phyloP scores from a whole-genome alignment of 2,329 filamentous ascomycete genomes.

The Aspergillus melleus region DNA sequence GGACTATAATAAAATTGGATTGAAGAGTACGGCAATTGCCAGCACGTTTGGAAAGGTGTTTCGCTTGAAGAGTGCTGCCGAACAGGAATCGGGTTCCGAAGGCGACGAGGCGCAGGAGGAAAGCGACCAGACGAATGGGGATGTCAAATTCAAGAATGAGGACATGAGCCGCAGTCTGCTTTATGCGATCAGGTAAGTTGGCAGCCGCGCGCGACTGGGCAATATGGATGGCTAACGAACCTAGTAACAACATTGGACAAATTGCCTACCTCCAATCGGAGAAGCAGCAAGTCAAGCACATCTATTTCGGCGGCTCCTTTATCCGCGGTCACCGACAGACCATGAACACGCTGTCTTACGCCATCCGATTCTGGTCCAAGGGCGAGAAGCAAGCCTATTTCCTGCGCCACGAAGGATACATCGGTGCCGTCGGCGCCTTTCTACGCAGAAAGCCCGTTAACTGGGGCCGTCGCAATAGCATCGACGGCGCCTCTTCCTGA shows the following conservation, averaged over 20 bases:
- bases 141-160: constrained; percentile 66
- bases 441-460: constrained; percentile 85
- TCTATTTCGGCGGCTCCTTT: constrained; percentile 97
- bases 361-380: constrained; percentile 96
- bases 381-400: constrained; percentile 95
- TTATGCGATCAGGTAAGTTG: constrained; percentile 72
- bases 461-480: constrained; percentile 81
- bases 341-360: constrained; percentile 95
- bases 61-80: constrained; percentile 82
- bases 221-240: constrained; percentile 23
- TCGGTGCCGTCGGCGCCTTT: constrained; percentile 92
- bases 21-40: constrained; percentile 94
- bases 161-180: constrained; percentile 90
- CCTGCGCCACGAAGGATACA: constrained; percentile 89
- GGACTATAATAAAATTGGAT: constrained; percentile 92
- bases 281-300: constrained; percentile 85
- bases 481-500: constrained; percentile 53
- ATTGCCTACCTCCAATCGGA: constrained; percentile 97
- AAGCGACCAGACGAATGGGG: constrained; percentile 35
- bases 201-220: constrained; percentile 4
- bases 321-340: constrained; percentile 95
- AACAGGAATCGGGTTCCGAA: constrained; percentile 74
- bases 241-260: constrained; percentile 94
- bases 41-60: constrained; percentile 97
- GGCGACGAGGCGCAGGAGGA: constrained; percentile 55